A percentile compares a stretch with the other conserved stretches of the same genome.
These are phyloP conservation scores for Acorus calamus DNA, from an alignment of 106 monocot genomes.

Conservation along the genomic window DNA sequence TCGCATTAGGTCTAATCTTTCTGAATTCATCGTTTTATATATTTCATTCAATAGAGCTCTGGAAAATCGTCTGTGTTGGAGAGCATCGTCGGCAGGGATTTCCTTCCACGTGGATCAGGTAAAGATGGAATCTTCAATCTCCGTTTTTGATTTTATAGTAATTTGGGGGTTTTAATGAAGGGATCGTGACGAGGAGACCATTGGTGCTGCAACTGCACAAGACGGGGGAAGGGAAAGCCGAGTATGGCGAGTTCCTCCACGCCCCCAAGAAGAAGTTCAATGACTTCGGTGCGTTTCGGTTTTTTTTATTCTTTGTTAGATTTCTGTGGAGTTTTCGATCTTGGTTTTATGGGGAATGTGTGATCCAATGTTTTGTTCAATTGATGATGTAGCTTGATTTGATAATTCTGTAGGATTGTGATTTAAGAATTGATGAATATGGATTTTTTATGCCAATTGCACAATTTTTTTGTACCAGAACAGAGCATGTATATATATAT, in stretches of 20 bases:
- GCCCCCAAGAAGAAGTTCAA: constrained; percentile 27
- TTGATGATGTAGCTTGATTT: no score
- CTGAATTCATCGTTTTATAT: not conserved
- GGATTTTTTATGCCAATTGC: no score
- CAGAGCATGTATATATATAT: no score
- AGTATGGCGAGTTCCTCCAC: constrained; percentile 54
- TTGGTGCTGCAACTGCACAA: constrained; percentile 48
- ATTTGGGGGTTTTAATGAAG: constrained; percentile 7
- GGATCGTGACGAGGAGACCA: constrained; percentile 50
- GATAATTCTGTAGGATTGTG: no score
- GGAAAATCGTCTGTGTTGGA: constrained; percentile 93
- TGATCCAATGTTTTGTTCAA: no score
- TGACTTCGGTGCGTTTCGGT: constrained; percentile 28
- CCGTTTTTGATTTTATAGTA: not conserved
- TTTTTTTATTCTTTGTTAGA: not conserved
- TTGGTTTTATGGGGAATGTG: no score
- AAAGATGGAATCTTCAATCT: not conserved
- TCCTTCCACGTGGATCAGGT: constrained; percentile 93
- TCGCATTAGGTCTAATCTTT: not conserved
- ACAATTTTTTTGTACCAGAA: no score
- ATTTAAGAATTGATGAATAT: no score
- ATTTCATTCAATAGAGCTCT: constrained; percentile 40
- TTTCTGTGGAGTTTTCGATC: not conserved
- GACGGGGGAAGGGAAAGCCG: constrained; percentile 20
- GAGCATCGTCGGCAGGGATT: constrained; percentile 92